Evolutionary conservation across 2,329 filamentous ascomycete species (phyloP).

Genomic region (Penicillium sp.): DNA sequence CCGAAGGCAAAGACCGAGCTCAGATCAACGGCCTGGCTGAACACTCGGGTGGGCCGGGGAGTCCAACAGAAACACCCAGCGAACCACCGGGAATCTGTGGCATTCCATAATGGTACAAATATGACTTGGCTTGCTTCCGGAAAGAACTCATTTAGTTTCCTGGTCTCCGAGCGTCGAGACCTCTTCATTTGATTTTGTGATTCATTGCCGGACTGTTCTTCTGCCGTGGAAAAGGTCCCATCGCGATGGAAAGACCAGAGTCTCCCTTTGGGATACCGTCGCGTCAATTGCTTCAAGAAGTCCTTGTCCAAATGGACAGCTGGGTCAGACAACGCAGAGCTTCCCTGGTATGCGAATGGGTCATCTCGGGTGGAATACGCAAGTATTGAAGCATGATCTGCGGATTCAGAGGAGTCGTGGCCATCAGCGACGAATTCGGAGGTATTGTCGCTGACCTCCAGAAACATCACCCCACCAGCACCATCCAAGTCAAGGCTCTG

Average conservation of each 20-base stretch:
- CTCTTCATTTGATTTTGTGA: slow-evolving; percentile 36
- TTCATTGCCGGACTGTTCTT: slow-evolving; percentile 37
- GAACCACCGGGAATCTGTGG: slow-evolving; percentile 31
- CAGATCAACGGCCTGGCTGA: slow-evolving; percentile 27
- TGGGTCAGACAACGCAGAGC: neutral
- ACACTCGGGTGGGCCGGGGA: slow-evolving; percentile 24
- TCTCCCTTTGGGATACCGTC: slow-evolving; percentile 15
- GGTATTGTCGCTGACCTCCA: slow-evolving; percentile 8
- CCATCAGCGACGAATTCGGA: slow-evolving; percentile 6
- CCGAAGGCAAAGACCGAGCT: slow-evolving; percentile 36
- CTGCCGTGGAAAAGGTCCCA: slow-evolving; percentile 15
- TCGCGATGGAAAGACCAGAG: slow-evolving; percentile 18
- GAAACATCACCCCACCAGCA: slow-evolving; percentile 14
- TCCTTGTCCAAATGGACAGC: slow-evolving; percentile 11
- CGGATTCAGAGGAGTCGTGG: slow-evolving; percentile 1
- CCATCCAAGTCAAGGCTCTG: slow-evolving; percentile 17
- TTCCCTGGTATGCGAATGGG: neutral
- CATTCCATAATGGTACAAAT: slow-evolving; percentile 34
- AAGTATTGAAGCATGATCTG: slow-evolving; percentile 9
- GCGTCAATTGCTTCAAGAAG: slow-evolving; percentile 11
- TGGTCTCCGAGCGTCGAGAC: slow-evolving; percentile 4
- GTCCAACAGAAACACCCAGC: slow-evolving; percentile 28
- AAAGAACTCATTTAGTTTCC: slow-evolving; percentile 17
- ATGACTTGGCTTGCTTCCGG: slow-evolving; percentile 26
- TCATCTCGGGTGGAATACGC: slow-evolving; percentile 12